These are phyloP conservation scores for Trichophyton simii DNA, from an alignment of 2,329 filamentous ascomycete species.

Conservation along the genomic window DNA sequence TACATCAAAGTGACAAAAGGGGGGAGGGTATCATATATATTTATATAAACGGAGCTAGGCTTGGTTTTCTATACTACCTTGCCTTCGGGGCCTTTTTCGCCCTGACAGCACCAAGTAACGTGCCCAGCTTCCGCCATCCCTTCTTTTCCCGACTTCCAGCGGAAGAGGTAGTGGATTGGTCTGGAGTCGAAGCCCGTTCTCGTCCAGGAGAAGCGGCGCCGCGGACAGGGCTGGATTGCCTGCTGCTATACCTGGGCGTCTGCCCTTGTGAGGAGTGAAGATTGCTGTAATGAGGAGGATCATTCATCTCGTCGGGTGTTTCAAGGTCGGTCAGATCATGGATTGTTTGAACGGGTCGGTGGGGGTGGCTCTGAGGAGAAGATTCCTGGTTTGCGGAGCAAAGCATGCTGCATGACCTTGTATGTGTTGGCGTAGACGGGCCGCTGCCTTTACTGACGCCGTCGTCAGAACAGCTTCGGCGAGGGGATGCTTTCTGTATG, in stretches of 20 bases:
- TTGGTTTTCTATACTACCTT: not conserved
- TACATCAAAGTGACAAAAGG: not conserved
- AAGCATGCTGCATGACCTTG: constrained; percentile 1
- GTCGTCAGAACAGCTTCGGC: not conserved
- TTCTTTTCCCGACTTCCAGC: not conserved
- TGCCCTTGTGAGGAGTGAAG: not conserved
- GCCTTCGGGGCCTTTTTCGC: not conserved
- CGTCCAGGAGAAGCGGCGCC: not conserved
- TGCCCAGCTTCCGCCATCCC: not conserved
- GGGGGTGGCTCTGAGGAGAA: not conserved
- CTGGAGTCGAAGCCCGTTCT: not conserved
- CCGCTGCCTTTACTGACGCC: not conserved
- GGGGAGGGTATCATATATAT: not conserved
- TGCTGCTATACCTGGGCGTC: not conserved
- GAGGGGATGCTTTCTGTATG: not conserved
- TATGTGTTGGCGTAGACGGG: not conserved
- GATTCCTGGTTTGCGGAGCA: not conserved
- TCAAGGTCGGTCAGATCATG: not conserved
- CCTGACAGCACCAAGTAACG: not conserved
- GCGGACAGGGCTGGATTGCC: not conserved
- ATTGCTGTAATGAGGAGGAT: not conserved
- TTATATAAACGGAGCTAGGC: not conserved
- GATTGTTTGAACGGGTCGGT: not conserved
- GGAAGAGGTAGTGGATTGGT: not conserved
- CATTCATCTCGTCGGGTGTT: not conserved